Base-by-base conservation (phyloP, 371 early-diverging fungal genomes). In the Capniomyces stellatus region DNA sequence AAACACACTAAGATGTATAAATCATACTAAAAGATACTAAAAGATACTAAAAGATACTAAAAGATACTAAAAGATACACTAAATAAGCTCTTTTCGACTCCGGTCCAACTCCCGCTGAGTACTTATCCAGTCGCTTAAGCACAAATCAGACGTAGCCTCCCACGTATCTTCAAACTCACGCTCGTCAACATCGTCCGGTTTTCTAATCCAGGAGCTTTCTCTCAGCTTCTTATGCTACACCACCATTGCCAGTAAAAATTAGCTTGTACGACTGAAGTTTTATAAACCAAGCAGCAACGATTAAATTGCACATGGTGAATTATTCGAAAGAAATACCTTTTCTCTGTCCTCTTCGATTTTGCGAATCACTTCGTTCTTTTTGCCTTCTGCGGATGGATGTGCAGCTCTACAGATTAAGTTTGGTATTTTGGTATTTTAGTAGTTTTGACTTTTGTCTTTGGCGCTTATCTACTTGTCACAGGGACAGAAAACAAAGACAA, bases 311-410 rank as follows among this genome's bases (percentile, higher is more conserved):
- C n/a, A n/a, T n/a, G n/a, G n/a, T n/a, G n/a, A n/a, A n/a, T n/a
- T n/a, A n/a, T n/a, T n/a, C n/a, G n/a, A n/a, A n/a, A 61, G 63
- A 71, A 71, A 55, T 10, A 44, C 44, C 19, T 83, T 70, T 58
- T 85, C 84, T 51, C 86, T 69, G 55, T 85, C 86, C 58, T 85
- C 83, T 54, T 85, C 86, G 68, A 85, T 84, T 27, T 84, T 72
- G 42, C 72, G 69, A 52, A 83, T 46, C 18, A 85, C 81, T 43
- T 85, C 84, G 44, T 75, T 50, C 70, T 69, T 39, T 72, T 70
- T 56, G 62, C 55, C 39, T 56, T 46, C 47, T 27, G 44, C 61
- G 57, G 56, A 40, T 53, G 46, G 43, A 39, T 50, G 56, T 43
- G 22, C 48, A 58, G 1, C 41, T 44, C 1, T 44, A 46, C 0